Conservation (phyloP, 2,329 filamentous ascomycete species). For the Colletotrichum melonis region DNA sequence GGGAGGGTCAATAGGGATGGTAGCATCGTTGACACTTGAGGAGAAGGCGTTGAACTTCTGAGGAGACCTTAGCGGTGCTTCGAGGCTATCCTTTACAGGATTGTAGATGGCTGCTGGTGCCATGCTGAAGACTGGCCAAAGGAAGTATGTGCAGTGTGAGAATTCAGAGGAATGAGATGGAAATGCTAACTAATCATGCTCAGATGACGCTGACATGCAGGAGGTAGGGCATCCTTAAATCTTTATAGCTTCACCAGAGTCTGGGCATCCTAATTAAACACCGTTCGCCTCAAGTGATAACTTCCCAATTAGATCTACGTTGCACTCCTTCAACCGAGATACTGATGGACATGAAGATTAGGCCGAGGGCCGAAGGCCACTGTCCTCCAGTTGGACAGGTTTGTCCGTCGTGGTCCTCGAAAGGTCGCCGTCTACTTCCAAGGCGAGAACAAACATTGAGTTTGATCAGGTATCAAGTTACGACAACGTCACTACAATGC, state of each 20-base stretch:
- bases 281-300: neutral
- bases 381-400: neutral
- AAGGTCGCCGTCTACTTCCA: neutral
- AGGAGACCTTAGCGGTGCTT: neutral
- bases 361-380: neutral
- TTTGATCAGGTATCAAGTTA: slow-evolving; percentile 2
- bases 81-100: neutral
- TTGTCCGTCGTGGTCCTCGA: neutral
- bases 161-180: neutral
- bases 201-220: neutral
- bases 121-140: neutral
- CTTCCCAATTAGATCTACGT: neutral
- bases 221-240: neutral
- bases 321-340: neutral
- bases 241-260: neutral
- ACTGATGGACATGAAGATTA: neutral
- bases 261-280: neutral
- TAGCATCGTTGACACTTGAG: neutral
- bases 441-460: neutral
- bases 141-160: neutral
- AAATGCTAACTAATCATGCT: neutral
- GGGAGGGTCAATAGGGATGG: slow-evolving; percentile 13
- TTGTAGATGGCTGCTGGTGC: neutral
- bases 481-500: neutral
- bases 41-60: neutral